Percentiles rank a stretch among this genome's conserved stretches.
Evolutionary conservation across 2,329 filamentous ascomycete species (phyloP).

Genomic region (Pezicula carpinea): DNA sequence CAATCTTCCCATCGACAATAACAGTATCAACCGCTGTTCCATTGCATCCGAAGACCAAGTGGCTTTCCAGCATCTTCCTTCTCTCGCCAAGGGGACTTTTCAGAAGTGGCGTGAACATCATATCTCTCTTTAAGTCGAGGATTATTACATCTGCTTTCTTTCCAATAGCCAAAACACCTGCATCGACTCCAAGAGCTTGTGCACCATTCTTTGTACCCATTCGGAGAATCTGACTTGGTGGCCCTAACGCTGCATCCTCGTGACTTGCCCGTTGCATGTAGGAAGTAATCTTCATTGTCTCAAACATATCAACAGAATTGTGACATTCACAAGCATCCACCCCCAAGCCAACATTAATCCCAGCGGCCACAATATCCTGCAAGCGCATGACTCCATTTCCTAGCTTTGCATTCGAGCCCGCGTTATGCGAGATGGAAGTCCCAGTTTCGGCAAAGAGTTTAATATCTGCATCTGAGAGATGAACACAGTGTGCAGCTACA

Average conservation of each 20-base stretch:
- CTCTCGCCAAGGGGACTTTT: conserved; percentile 13
- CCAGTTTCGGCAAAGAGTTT: conserved; percentile 15
- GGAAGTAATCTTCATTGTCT: conserved; percentile 21
- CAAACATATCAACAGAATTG: conserved; percentile 24
- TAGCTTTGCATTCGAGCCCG: conserved; percentile 21
- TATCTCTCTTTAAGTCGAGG: conserved; percentile 22
- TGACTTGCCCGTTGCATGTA: conserved; percentile 19
- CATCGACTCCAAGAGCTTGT: conserved; percentile 18
- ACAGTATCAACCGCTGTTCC: conserved; percentile 21
- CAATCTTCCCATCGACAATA: conserved; percentile 20
- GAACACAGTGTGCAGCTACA: conserved; percentile 21
- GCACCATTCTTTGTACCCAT: conserved; percentile 23
- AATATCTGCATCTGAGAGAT: conserved; percentile 19
- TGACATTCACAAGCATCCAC: conserved; percentile 24
- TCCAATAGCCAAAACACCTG: conserved; percentile 15
- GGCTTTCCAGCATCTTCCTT: conserved; percentile 15
- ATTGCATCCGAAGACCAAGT: conserved; percentile 24
- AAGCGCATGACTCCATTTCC: conserved; percentile 18
- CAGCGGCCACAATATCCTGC: conserved; percentile 14
- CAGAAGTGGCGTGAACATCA: conserved; percentile 22
- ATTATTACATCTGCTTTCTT: conserved; percentile 23
- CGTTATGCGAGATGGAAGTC: conserved; percentile 17
- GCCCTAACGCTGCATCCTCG: conserved; percentile 13
- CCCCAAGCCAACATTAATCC: conserved; percentile 21
- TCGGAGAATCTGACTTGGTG: conserved; percentile 17